A percentile compares a stretch with the other conserved stretches of the same genome.
phyloP scores from a whole-genome alignment of 805 yeast species.

The Wickerhamomyces bisporus region DNA sequence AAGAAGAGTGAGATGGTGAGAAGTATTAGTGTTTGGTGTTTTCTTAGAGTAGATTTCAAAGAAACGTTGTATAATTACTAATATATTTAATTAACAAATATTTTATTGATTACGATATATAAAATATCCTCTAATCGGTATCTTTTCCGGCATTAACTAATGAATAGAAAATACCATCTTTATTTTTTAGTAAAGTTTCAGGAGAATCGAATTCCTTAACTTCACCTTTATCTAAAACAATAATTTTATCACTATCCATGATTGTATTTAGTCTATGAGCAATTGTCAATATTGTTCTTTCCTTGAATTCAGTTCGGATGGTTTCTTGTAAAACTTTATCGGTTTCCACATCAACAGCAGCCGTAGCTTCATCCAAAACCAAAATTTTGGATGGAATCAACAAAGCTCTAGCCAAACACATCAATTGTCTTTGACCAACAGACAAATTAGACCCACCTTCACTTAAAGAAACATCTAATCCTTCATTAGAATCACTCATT shows the following conservation, averaged over 20 bases:
- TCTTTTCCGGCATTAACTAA: constrained; percentile 54
- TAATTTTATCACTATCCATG: constrained; percentile 71
- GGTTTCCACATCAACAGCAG: constrained; percentile 84
- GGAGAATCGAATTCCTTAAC: constrained; percentile 79
- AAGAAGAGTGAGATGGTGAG: too few species aligned
- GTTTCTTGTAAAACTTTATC: constrained; percentile 75
- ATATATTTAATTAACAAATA: too few species aligned
- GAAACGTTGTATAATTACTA: not conserved
- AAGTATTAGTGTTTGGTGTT: too few species aligned
- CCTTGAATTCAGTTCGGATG: constrained; percentile 66
- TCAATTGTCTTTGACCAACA: constrained; percentile 72
- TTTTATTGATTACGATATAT: not conserved
- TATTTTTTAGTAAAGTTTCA: constrained; percentile 54
- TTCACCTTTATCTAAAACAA: constrained; percentile 70
- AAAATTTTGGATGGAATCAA: constrained; percentile 58
- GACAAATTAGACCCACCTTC: constrained; percentile 73
- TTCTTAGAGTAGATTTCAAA: not conserved
- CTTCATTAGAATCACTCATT: constrained; percentile 30
- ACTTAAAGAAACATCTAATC: constrained; percentile 36
- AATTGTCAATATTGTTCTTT: constrained; percentile 75
- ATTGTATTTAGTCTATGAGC: constrained; percentile 84
- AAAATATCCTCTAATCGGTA: too few species aligned
- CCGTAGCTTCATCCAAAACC: constrained; percentile 82
- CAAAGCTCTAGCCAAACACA: constrained; percentile 79
- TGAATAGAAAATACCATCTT: constrained; percentile 69